Conservation (phyloP, 2,329 filamentous ascomycete genomes). For the Didymella pinodella region DNA sequence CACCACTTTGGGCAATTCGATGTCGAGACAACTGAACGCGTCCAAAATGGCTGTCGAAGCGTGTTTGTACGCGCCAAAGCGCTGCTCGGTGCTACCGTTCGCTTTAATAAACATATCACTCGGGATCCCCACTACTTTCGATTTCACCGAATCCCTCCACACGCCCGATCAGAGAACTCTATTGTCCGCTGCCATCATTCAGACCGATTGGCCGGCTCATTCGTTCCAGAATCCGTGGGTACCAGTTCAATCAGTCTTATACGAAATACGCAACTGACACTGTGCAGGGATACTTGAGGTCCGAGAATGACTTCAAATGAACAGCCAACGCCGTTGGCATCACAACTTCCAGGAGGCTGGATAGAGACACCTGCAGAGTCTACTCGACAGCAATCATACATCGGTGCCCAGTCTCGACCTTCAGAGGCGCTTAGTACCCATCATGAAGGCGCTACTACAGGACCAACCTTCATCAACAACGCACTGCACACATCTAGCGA, state of each 20-base stretch:
- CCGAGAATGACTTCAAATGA: conserved; percentile 43
- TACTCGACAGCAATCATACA: conserved; percentile 35
- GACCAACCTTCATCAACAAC: conserved; percentile 30
- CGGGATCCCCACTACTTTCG: not conserved
- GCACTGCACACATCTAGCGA: conserved; percentile 30
- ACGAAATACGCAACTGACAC: not conserved
- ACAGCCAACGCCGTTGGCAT: conserved; percentile 39
- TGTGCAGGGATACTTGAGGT: conserved; percentile 9
- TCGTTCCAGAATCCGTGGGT: conserved; percentile 5
- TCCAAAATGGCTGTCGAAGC: conserved; percentile 22
- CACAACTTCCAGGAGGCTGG: conserved; percentile 48
- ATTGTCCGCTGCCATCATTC: not conserved
- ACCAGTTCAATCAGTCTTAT: not conserved
- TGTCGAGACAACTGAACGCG: conserved; percentile 11
- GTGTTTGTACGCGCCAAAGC: conserved; percentile 15
- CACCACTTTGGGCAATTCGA: conserved; percentile 27
- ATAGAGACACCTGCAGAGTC: conserved; percentile 45
- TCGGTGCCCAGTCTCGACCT: conserved; percentile 23
- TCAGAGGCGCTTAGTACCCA: conserved; percentile 14
- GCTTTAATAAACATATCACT: conserved; percentile 6
- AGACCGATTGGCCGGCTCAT: not conserved
- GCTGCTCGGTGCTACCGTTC: conserved; percentile 5
- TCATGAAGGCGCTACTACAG: conserved; percentile 1
- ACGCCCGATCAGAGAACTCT: not conserved
- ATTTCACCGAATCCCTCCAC: not conserved